Base-by-base conservation (phyloP, 257 asterid genomes). In the Mentha longifolia region DNA sequence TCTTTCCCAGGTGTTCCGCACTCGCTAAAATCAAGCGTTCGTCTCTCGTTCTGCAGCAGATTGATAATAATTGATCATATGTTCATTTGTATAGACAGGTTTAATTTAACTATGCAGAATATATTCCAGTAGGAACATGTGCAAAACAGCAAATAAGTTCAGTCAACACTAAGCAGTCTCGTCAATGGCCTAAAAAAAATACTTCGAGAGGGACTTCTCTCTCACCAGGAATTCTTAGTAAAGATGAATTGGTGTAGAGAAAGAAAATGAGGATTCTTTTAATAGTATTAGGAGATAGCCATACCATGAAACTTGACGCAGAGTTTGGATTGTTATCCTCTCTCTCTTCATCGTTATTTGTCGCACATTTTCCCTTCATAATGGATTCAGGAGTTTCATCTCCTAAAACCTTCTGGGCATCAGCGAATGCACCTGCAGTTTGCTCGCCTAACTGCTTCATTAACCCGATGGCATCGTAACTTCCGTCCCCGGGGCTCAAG, bases 361-460 rank as follows among this genome's bases (percentile, higher is more conserved):
- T 47, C 65, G 61, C 6, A 45, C 81, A 68, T 79, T 84, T 84
- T 45, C 76, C 89, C 79, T 83, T 85, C 82, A 89, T 76, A 71
- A 88, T 78, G 16, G 95, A 80, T 67, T 88, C 88, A 15, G 99
- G 98, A 76, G 99, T 92, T 78, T 95, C 96, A 67, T 83, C 83
- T 77, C 98, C 98, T 84, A 95, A 68, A 76, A 88, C 86, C 83
- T 88, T 89, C 79, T 88, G 98, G 57, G 98, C 99, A 72, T 85
- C 88, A 71, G 98, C 98, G 76, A 87, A 88, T 70, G 99, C 87
- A 59, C 86, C 84, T 13, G 99, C 96, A 33, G 91, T 90, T 74
- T 95, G 98, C 82, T 95, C 99, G 41, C 89, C 90, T 81, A 95
- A 79, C 58, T 89, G 97, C 84, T 90, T 90, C 93, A 92, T 95